A percentile compares a stretch with the other conserved stretches of the same genome.
Evolutionary conservation across 2,329 filamentous ascomycete genomes (phyloP).

Genomic region (Fusarium pseudoanthophilum): DNA sequence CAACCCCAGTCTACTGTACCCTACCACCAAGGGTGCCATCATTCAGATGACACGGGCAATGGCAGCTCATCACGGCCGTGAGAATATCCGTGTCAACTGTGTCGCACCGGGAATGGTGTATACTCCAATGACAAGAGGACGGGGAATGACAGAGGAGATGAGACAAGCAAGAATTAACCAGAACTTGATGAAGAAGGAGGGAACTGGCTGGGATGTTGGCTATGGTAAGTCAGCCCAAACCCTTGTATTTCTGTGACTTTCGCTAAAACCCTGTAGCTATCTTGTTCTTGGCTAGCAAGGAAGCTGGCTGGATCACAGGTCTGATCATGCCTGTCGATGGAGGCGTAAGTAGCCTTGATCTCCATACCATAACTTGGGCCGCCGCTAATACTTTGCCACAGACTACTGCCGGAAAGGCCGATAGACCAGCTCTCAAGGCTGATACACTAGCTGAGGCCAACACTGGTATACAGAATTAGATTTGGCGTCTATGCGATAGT

Average conservation of each 20-base stretch:
- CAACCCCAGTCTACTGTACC: slow-evolving; percentile 1
- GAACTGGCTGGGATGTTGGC: slow-evolving; percentile 10
- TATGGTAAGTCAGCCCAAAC: neutral
- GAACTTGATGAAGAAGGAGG: slow-evolving; percentile 15
- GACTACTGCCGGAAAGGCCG: slow-evolving; percentile 6
- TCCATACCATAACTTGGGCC: neutral
- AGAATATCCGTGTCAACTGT: slow-evolving; percentile 8
- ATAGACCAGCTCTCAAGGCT: slow-evolving; percentile 4
- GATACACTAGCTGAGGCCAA: slow-evolving; percentile 1
- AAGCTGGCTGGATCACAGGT: slow-evolving; percentile 7
- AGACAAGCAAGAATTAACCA: slow-evolving; percentile 11
- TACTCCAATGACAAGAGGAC: slow-evolving; percentile 8
- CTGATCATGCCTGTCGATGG: slow-evolving; percentile 9
- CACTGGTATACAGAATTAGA: neutral
- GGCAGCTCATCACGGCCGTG: slow-evolving; percentile 1
- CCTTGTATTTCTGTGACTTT: neutral
- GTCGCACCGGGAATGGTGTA: slow-evolving; percentile 10
- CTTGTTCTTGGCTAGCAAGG: slow-evolving; percentile 1
- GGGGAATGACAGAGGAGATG: slow-evolving; percentile 14
- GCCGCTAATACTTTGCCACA: neutral
- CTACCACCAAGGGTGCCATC: slow-evolving; percentile 9
- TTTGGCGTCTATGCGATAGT: neutral
- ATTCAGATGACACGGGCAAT: slow-evolving; percentile 12
- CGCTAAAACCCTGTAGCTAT: neutral
- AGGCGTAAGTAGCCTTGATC: neutral